Base-by-base conservation (phyloP, 495 filamentous ascomycete species). In the Aspergillus asperescens region DNA sequence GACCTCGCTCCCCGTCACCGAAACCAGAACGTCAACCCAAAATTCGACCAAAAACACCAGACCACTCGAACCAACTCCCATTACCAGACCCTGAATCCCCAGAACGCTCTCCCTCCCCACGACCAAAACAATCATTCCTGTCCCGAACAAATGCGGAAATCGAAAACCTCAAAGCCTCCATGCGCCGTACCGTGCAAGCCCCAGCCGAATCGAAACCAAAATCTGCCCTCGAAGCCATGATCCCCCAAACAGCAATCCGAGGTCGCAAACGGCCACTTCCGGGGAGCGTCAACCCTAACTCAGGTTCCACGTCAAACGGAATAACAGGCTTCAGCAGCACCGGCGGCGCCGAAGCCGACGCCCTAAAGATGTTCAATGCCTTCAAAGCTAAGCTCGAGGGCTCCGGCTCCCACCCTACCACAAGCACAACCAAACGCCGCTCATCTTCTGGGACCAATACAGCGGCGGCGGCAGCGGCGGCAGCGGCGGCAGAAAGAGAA, bases 121-220 rank as follows among this genome's bases (percentile, higher is more conserved):
- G 75, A 28, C 35, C 65, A 24, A 80, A 80, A 50, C 78, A 82
- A 27, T 85, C 87, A 20, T 68, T 62, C 7, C 75, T 88, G 0
- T 84, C 86, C n/a, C 75, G 80, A 55, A 92, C 90, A 6, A 95
- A 97, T 56, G 89, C 89, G 16, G 86, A 96, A 62, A 96, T 97
- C 56, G 91, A 87, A 9, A 84, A 84, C 10, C 68, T 98, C 31
- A 96, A 93, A 68, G 87, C 88, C 15, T 95, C 89, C 1, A 94
- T 97, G 88, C 92, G 86, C 60, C 84, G 94, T 24, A 88, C 78
- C 38, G 77, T 85, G 34, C 69, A 82, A 50, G 66, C 75, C 13
- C 76, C 80, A n/a, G 66, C 73, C 8, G 72, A 68, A 4, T 48
- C 76, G 22, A 73, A 73, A 44, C 84, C 85, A 64, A 87, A 90